Percentiles rank a stretch among this genome's conserved stretches.
phyloP scores from a whole-genome alignment of 2,329 filamentous ascomycete genomes.

The Aspergillus proliferans region DNA sequence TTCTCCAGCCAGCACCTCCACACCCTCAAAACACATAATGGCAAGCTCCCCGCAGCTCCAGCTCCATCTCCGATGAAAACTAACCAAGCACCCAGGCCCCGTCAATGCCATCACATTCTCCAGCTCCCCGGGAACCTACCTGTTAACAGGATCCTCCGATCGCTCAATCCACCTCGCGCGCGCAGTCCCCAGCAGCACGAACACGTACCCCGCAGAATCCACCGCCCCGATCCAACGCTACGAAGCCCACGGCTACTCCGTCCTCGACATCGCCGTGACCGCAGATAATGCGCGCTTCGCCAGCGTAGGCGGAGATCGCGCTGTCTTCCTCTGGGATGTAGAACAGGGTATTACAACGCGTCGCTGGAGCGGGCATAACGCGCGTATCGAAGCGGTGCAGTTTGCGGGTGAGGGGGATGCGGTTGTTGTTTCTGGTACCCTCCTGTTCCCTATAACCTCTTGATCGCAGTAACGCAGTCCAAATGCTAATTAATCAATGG shows the following conservation, averaged over 20 bases:
- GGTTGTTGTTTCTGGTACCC: conserved; percentile 59
- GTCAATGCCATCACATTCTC: conserved; percentile 70
- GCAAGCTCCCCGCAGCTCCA: conserved; percentile 15
- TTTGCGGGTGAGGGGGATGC: conserved; percentile 72
- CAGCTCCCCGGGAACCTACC: conserved; percentile 64
- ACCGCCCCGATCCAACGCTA: conserved; percentile 74
- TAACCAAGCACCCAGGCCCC: conserved; percentile 47
- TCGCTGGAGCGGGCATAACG: conserved; percentile 65
- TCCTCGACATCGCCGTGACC: conserved; percentile 70
- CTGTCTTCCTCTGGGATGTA: conserved; percentile 93
- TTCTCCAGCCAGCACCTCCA: conserved; percentile 38
- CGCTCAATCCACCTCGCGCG: conserved; percentile 83
- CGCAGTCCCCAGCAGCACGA: conserved; percentile 36
- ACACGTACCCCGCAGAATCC: conserved; percentile 28
- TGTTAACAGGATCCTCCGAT: conserved; percentile 82
- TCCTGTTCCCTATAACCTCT: neutral
- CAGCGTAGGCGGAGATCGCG: conserved; percentile 82
- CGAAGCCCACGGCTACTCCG: conserved; percentile 82
- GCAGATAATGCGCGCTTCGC: conserved; percentile 77
- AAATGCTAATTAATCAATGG: too few relatives aligned
- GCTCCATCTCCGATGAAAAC: neutral
- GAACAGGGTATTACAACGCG: conserved; percentile 68
- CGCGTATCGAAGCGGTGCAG: conserved; percentile 68
- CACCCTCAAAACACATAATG: conserved; percentile 41
- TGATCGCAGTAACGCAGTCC: too few relatives aligned